Evolutionary conservation across 2,329 filamentous ascomycete species (phyloP).

Genomic region (Cladosporium phlei): DNA sequence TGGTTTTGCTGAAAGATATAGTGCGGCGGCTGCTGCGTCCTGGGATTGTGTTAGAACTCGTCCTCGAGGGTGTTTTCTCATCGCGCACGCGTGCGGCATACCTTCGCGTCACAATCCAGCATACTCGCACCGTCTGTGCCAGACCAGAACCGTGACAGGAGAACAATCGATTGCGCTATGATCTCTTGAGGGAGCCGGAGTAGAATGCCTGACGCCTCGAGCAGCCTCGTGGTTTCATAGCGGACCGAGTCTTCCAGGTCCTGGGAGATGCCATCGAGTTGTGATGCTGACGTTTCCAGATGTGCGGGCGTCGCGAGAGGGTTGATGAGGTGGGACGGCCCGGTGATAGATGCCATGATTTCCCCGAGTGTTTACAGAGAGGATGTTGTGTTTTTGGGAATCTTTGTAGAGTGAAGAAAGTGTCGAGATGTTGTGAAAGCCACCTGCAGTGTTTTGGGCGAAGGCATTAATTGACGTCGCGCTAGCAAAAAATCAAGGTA

Average conservation of each 20-base stretch:
- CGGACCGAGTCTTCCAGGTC: slow-evolving; percentile 69
- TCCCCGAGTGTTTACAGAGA: background rate
- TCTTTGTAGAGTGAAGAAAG: too few relatives aligned
- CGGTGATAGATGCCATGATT: slow-evolving; percentile 16
- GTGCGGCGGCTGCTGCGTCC: slow-evolving; percentile 73
- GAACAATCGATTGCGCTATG: slow-evolving; percentile 77
- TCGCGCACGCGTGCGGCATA: too few relatives aligned
- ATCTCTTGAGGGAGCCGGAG: slow-evolving; percentile 80
- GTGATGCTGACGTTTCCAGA: slow-evolving; percentile 55
- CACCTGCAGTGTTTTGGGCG: too few relatives aligned
- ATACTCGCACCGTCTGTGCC: slow-evolving; percentile 48
- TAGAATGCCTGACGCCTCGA: slow-evolving; percentile 73
- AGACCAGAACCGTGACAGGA: slow-evolving; percentile 79
- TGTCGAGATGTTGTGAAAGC: too few relatives aligned
- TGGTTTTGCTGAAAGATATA: slow-evolving; percentile 81
- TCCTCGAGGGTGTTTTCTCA: too few relatives aligned
- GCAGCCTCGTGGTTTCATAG: slow-evolving; percentile 66
- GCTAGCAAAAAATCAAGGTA: too few relatives aligned
- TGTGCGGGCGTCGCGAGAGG: slow-evolving; percentile 68
- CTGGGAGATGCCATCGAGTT: slow-evolving; percentile 54
- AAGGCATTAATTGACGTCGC: too few relatives aligned
- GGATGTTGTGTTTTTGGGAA: background rate
- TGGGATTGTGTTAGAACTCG: slow-evolving; percentile 35
- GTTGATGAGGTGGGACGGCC: slow-evolving; percentile 55
- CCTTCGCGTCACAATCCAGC: slow-evolving; percentile 50